Evolutionary conservation across 2,329 filamentous ascomycete genomes (phyloP).

Genomic region (Amesomyces nigricolor): DNA sequence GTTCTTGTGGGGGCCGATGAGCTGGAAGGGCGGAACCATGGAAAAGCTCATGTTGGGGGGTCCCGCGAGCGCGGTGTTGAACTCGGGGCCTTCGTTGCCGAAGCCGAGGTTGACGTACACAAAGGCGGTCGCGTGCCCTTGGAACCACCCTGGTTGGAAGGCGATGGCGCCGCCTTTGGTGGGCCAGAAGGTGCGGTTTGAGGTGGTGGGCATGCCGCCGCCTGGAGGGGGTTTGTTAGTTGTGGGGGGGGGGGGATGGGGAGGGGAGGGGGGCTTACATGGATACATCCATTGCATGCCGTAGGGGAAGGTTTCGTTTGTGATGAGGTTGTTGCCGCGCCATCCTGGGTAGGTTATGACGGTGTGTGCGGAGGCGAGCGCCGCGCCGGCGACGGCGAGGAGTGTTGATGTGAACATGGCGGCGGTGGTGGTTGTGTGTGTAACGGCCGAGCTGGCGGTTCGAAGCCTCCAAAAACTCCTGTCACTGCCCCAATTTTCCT

Average conservation of each 20-base stretch:
- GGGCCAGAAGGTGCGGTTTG: constrained; percentile 90
- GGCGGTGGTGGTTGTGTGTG: constrained; percentile 17
- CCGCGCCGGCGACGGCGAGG: constrained; percentile 40
- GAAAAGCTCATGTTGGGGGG: constrained; percentile 82
- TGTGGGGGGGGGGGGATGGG: background rate
- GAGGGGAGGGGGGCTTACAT: constrained; percentile 55
- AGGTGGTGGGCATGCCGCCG: constrained; percentile 70
- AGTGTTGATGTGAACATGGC: constrained; percentile 45
- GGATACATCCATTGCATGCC: constrained; percentile 96
- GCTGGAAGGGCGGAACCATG: constrained; percentile 75
- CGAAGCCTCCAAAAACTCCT: background rate
- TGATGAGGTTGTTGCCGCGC: constrained; percentile 79
- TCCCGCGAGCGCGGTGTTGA: constrained; percentile 34
- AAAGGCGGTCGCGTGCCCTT: constrained; percentile 74
- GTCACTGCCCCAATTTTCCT: background rate
- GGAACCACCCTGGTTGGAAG: constrained; percentile 94
- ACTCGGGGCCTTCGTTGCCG: constrained; percentile 58
- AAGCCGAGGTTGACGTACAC: constrained; percentile 90
- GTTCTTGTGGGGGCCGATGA: constrained; percentile 73
- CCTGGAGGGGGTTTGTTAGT: constrained; percentile 46
- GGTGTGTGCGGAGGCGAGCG: constrained; percentile 61
- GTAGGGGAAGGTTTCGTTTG: constrained; percentile 73
- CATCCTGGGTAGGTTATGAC: constrained; percentile 82
- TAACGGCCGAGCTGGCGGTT: background rate
- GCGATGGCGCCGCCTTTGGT: constrained; percentile 78